Base-by-base conservation (phyloP, 352 stramenopile genomes). In the Globisporangium abappressorium region DNA sequence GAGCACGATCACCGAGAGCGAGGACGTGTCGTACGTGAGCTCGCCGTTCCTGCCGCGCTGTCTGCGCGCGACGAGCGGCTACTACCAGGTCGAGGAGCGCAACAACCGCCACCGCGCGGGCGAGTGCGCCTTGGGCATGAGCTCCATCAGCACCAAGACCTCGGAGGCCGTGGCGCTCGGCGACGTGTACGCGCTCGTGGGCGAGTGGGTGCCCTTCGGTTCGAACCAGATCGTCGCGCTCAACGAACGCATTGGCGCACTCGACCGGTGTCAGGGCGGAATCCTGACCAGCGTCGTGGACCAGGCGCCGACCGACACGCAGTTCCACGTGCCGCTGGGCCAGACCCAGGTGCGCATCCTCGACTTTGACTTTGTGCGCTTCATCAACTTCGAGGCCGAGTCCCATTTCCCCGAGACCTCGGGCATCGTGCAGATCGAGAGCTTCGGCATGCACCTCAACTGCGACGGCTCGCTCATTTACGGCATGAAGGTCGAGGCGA, bases 321-420 rank as follows among this genome's bases (percentile, higher is more conserved):
- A 88, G 68, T 95, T 98, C 63, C 81, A 78, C 22, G 82, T 96
- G 12, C 83, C 85, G 18, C 90, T 97, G 12, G 97, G 98, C 6
- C 90, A 99, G 47, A 99, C 96, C 1, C 88, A 89, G 57, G 93
- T 99, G 15, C 90, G 97, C 51, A 98, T 99, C 61, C 80, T 99
- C 3, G 97, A 99, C 73, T 99, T 98, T 69, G 97, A 97, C 49
- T 95, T 98, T 54, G 97, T 97, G 28, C 97, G 98, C 53, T 97
- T 99, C 69, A 98, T 98, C 64, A 99, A 99, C 73, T 99, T 99
- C 68, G 97, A 99, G 73, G 97, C 97, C 28, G 96, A 99, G 71
- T 99, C 98, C 65, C 87, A 98, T 59, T 98, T 98, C 71, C 89
- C 95, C 22, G 95, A 98, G 81, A 93, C 97, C 9, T 83, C 79